Evolutionary conservation across 1,139 yeast species (phyloP).

Genomic region (Pichia sp.): DNA sequence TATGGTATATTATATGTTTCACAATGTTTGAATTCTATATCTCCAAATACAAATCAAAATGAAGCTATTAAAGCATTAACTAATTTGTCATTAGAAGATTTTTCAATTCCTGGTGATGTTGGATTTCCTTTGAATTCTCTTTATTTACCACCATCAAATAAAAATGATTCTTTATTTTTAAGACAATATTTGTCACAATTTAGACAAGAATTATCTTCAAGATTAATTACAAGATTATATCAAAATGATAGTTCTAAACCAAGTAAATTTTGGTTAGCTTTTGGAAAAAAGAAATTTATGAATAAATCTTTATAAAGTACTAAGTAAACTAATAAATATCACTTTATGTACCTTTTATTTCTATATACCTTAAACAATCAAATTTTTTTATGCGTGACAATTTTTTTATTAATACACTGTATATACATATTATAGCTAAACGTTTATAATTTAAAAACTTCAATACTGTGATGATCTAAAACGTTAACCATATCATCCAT

Average conservation of each 20-base stretch:
- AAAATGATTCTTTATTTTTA: constrained; percentile 70
- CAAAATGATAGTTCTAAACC: constrained; percentile 46
- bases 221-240: constrained; percentile 73
- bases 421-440: not conserved
- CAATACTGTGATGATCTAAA: constrained; percentile 26
- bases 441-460: constrained; percentile 10
- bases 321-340: not conserved
- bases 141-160: constrained; percentile 69
- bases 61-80: constrained; percentile 75
- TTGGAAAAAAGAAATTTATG: constrained; percentile 92
- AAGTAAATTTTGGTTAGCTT: constrained; percentile 89
- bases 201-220: constrained; percentile 85
- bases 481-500: constrained; percentile 52
- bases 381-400: not conserved
- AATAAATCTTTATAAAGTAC: constrained; percentile 52
- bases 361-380: not conserved
- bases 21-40: constrained; percentile 69
- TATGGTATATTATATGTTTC: constrained; percentile 91
- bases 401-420: not conserved
- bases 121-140: constrained; percentile 87
- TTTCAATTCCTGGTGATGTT: constrained; percentile 90
- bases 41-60: constrained; percentile 34
- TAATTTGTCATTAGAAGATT: constrained; percentile 80
- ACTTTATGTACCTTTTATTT: not conserved
- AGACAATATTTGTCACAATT: constrained; percentile 81